These are phyloP conservation scores for Nigrospora osmanthi DNA, from an alignment of 2,329 filamentous ascomycete genomes.

Conservation along the genomic window DNA sequence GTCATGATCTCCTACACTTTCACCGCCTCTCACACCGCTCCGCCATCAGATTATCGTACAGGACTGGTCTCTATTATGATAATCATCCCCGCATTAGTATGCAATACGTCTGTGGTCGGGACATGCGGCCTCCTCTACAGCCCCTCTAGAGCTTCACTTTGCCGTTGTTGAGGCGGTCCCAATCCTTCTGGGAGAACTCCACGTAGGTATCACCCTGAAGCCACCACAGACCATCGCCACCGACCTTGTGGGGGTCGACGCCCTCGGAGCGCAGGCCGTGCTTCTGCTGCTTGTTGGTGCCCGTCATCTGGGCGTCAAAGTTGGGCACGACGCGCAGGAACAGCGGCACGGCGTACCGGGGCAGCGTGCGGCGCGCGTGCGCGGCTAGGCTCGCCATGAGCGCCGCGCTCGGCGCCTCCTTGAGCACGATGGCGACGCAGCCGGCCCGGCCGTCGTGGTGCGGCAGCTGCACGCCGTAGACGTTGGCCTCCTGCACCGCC, in stretches of 20 bases:
- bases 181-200: slow-evolving; percentile 59
- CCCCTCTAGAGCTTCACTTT: slow-evolving; percentile 58
- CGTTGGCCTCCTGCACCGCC: slow-evolving; percentile 68
- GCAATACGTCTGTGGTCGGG: too few relatives aligned
- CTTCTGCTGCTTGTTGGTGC: slow-evolving; percentile 88
- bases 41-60: too few relatives aligned
- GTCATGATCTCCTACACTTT: too few relatives aligned
- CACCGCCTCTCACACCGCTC: too few relatives aligned
- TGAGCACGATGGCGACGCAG: slow-evolving; percentile 63
- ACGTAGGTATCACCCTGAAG: slow-evolving; percentile 59
- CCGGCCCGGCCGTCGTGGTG: slow-evolving; percentile 79
- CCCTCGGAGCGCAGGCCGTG: slow-evolving; percentile 63
- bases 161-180: slow-evolving; percentile 59
- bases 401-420: slow-evolving; percentile 30
- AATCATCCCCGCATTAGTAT: too few relatives aligned
- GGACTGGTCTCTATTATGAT: too few relatives aligned
- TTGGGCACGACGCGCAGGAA: slow-evolving; percentile 63
- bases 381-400: slow-evolving; percentile 51
- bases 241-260: slow-evolving; percentile 55
- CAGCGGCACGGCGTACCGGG: slow-evolving; percentile 67
- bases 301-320: slow-evolving; percentile 57
- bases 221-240: slow-evolving; percentile 51
- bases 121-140: too few relatives aligned
- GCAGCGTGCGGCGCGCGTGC: slow-evolving; percentile 51
- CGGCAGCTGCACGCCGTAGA: slow-evolving; percentile 75